Evolutionary conservation across 345 rosid genomes (phyloP).

Genomic region (Eucalyptus leucophloia): DNA sequence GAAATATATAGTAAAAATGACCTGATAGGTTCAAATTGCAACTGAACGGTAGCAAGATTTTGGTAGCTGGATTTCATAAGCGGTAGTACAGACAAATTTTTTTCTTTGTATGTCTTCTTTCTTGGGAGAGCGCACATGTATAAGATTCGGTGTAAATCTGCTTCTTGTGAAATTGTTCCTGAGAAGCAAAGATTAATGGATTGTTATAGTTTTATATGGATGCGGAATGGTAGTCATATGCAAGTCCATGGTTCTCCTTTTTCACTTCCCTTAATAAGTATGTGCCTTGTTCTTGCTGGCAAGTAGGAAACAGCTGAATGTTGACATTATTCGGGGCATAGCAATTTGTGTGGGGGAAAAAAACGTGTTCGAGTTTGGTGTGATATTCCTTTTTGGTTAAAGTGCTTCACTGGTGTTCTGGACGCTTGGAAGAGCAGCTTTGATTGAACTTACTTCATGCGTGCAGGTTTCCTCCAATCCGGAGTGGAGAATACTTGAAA

Average conservation of each 20-base stretch:
- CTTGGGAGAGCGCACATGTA: neutral
- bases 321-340: neutral
- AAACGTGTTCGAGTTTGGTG: neutral
- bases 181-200: neutral
- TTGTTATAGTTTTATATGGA: neutral
- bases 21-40: neutral
- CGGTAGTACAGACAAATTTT: neutral
- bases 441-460: neutral
- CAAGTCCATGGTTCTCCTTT: neutral
- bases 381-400: neutral
- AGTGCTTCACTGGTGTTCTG: neutral
- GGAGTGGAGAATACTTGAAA: slow-evolving; percentile 54
- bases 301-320: neutral
- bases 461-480: slow-evolving; percentile 59
- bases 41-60: neutral
- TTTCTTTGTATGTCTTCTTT: neutral
- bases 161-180: neutral
- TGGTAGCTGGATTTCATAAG: neutral
- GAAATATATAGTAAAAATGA: neutral
- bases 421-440: rapidly evolving
- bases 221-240: neutral
- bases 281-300: neutral
- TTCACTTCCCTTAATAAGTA: neutral
- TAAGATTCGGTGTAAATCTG: neutral
- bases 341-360: neutral